Evolutionary conservation across 495 filamentous ascomycete genomes (phyloP), one percentile per base, ranked within the genome.

Genomic region (Neurospora sp.): DNA sequence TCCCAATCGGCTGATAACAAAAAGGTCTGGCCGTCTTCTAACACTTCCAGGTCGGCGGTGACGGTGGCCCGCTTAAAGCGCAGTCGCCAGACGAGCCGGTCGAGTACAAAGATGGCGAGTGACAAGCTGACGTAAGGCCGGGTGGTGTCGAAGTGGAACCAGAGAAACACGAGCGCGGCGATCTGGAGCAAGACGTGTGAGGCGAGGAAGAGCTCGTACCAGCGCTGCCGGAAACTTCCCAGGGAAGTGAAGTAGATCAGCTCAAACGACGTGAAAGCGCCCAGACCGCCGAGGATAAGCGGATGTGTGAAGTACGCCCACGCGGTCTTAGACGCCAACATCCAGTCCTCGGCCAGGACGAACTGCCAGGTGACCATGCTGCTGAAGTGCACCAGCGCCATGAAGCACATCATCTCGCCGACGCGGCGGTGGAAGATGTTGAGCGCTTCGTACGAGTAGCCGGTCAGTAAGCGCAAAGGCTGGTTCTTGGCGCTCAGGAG

Each of bases 401-500:
- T 75, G 20, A 89, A 76, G 41, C 84, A 75, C 40, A 77, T 61
- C 18, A 77, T 70, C 74, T 76, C 74, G 31, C 76, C 80, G 4
- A 75, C 69, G 18, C 74, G 69, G 40, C 81, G 84, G 76, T 91
- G 88, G 71, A 90, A 84, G 22, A 91, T 87, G 74, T 91, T 91
- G 53, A 91, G 82, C 7, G 85, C 84, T 78, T 91, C 88, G 76
- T 91, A 91, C 1, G 89, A 90, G 71, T 84, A 85, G 12, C 89
- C 88, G 0, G 89, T 91, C 16, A 91, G 78, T 1, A 84, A 73
- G 38, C 84, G 86, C 10, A 91, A 73, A 0, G 89, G 89, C 68
- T 88, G 87, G 74, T 89, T 91, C 76, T 91, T 92, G 70, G 89
- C 88, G 4, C 86, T 81, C 2, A 92, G 82, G 31, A 91, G 80